Evolutionary conservation across 352 stramenopile species (phyloP).

Genomic region (Phytophthora parvispora): DNA sequence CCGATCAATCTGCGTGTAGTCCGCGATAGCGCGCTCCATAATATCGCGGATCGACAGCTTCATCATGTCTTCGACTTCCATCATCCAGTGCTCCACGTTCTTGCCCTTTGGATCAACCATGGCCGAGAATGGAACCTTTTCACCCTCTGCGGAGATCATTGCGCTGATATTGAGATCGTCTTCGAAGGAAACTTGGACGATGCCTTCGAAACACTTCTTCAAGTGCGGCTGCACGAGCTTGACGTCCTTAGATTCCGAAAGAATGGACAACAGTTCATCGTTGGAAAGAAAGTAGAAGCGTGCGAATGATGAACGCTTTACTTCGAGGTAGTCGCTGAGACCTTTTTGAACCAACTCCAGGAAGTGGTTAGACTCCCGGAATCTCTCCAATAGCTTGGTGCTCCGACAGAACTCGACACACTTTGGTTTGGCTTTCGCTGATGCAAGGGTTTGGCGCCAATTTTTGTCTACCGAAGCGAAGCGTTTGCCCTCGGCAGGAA

Average conservation of each 20-base stretch:
- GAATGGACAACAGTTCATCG: constrained; percentile 94
- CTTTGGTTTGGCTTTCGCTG: constrained; percentile 89
- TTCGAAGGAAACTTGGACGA: constrained; percentile 92
- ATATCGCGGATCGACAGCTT: constrained; percentile 89
- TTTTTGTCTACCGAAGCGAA: constrained; percentile 97
- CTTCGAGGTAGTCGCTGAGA: constrained; percentile 93
- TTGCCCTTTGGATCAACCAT: constrained; percentile 92
- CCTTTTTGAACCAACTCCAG: constrained; percentile 95
- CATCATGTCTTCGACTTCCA: constrained; percentile 96
- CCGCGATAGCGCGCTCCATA: constrained; percentile 87
- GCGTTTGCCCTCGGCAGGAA: constrained; percentile 94
- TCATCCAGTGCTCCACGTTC: constrained; percentile 96
- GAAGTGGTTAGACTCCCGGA: constrained; percentile 96
- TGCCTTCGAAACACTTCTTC: constrained; percentile 97
- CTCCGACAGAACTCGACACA: constrained; percentile 96
- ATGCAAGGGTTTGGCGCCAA: constrained; percentile 92
- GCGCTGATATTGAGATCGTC: constrained; percentile 92
- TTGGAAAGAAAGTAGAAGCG: constrained; percentile 97
- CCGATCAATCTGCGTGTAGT: constrained; percentile 90
- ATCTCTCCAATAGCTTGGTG: constrained; percentile 93
- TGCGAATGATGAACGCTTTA: constrained; percentile 93
- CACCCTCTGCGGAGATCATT: constrained; percentile 94
- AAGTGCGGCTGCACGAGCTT: constrained; percentile 94
- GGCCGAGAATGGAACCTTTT: constrained; percentile 87
- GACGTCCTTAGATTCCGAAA: constrained; percentile 95